Conservation (phyloP, 208 protist species). For the Leishmania major region DNA sequence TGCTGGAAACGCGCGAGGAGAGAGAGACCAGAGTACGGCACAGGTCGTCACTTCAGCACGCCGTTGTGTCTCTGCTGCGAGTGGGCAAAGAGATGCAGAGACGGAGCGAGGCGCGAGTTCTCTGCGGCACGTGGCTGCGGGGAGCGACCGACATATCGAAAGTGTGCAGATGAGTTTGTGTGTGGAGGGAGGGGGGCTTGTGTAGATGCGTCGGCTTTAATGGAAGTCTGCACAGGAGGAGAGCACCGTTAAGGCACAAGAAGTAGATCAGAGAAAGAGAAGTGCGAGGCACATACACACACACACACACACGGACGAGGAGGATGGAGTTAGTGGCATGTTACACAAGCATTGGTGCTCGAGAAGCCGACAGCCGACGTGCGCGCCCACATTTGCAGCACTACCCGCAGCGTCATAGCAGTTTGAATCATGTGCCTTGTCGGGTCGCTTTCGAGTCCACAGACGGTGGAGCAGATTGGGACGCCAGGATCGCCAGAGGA, state of each 20-base stretch:
- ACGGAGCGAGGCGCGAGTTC: too few species aligned
- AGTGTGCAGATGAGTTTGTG: background rate
- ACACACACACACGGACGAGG: background rate
- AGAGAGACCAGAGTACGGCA: background rate
- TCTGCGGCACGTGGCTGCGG: background rate
- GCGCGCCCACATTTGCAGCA: background rate
- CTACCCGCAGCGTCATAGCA: background rate
- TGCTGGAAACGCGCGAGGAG: background rate
- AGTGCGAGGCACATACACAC: background rate
- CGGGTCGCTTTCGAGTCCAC: background rate
- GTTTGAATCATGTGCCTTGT: background rate
- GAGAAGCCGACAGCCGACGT: background rate
- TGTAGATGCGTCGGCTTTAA: background rate
- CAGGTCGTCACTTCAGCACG: background rate
- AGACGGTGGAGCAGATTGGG: background rate
- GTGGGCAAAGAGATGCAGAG: background rate
- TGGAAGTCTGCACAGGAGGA: background rate
- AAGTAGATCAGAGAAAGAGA: background rate
- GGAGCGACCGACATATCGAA: background rate
- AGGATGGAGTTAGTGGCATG: background rate
- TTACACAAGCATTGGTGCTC: background rate
- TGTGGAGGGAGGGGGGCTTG: background rate
- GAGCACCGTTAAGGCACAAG: background rate
- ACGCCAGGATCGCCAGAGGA: background rate
- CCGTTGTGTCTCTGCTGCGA: background rate